Conservation (phyloP, 1,284 basidiomycete genomes). For the Heterobasidion parviporum region DNA sequence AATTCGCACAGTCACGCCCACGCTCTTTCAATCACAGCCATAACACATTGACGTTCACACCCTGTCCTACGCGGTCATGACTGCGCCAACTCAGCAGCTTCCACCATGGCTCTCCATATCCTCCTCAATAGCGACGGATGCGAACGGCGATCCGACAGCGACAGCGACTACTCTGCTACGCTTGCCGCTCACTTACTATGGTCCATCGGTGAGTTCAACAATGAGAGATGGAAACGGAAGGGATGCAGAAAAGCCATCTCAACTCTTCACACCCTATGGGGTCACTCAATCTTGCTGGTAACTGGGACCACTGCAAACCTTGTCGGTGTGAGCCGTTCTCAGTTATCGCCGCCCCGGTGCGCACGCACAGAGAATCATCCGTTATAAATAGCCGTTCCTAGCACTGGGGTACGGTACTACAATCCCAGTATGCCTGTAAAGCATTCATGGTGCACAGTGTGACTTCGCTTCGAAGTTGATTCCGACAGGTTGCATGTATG, state of each 20-base stretch:
- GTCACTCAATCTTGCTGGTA: background rate
- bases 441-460: no score
- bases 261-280: background rate
- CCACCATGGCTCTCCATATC: conserved; percentile 60
- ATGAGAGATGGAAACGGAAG: background rate
- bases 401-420: no score
- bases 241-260: background rate
- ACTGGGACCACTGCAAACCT: background rate
- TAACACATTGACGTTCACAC: background rate
- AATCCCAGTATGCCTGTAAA: no score
- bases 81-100: conserved; percentile 48
- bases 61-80: conserved; percentile 25
- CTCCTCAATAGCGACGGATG: conserved; percentile 39
- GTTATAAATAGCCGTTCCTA: no score
- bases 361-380: no score
- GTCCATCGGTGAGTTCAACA: conserved; percentile 50
- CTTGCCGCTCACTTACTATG: conserved; percentile 65
- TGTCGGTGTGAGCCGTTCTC: background rate
- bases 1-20: background rate
- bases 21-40: background rate
- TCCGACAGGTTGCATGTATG: no score
- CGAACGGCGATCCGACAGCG: conserved; percentile 38
- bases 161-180: conserved; percentile 45
- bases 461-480: no score
- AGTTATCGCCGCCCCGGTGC: no score